Conservation (phyloP, 1,284 basidiomycete species). For the Leucocoprinus gongylophorus region DNA sequence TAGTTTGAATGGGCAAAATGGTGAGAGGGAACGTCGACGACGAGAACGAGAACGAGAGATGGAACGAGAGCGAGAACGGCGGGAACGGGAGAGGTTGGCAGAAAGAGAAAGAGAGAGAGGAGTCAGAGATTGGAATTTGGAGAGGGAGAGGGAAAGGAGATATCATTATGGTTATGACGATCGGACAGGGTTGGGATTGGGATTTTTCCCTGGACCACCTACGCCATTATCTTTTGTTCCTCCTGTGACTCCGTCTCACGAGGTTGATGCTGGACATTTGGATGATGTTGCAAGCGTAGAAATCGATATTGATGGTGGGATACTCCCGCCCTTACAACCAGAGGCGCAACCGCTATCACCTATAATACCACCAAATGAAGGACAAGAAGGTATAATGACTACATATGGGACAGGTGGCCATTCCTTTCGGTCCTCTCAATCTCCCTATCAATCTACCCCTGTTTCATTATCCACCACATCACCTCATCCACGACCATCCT, state of each 20-base stretch:
- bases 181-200: conserved; percentile 3
- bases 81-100: conserved; percentile 13
- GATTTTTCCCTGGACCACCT: neutral
- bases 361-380: neutral
- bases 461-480: neutral
- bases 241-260: neutral
- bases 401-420: neutral
- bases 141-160: conserved; percentile 12
- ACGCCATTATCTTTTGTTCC: neutral
- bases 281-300: too few relatives aligned
- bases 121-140: conserved; percentile 3
- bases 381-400: too few relatives aligned
- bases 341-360: neutral
- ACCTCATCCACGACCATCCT: neutral
- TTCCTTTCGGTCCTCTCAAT: conserved; percentile 4
- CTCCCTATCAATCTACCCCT: neutral
- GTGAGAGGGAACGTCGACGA: conserved; percentile 17
- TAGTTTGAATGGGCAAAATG: conserved; percentile 21
- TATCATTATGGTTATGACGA: conserved; percentile 10
- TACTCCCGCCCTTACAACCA: neutral
- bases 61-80: conserved; percentile 11
- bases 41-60: conserved; percentile 12
- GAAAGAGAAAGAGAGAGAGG: conserved; percentile 7
- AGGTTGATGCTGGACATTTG: neutral
- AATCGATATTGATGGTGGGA: neutral